Conservation (phyloP, 768 basidiomycete species). For the Phlegmacium glaucopus region DNA sequence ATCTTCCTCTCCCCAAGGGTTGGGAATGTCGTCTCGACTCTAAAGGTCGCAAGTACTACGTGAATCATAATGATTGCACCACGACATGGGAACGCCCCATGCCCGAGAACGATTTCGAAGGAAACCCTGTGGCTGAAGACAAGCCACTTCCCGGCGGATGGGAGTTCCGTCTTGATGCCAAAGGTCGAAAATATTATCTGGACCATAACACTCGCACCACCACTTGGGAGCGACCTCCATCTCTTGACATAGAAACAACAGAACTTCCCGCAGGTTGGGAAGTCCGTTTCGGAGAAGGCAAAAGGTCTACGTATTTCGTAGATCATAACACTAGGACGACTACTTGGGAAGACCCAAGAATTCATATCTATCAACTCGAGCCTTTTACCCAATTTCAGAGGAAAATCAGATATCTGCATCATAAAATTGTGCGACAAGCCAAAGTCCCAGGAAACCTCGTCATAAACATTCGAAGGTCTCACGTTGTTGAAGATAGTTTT, state of each 20-base stretch:
- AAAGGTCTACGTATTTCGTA: constrained; percentile 65
- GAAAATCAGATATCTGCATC: constrained; percentile 84
- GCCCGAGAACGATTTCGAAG: constrained; percentile 16
- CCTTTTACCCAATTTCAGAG: constrained; percentile 84
- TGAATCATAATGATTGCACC: constrained; percentile 76
- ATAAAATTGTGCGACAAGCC: constrained; percentile 66
- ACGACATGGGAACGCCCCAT: constrained; percentile 69
- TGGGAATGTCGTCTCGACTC: constrained; percentile 79
- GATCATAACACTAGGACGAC: constrained; percentile 81
- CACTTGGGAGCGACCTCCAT: constrained; percentile 20
- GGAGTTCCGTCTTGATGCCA: constrained; percentile 17
- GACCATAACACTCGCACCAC: constrained; percentile 22
- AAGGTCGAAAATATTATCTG: constrained; percentile 19
- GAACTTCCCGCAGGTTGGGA: constrained; percentile 83
- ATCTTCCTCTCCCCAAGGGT: constrained; percentile 64
- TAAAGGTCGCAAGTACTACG: constrained; percentile 72
- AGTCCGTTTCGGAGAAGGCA: constrained; percentile 75
- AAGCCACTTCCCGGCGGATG: constrained; percentile 16
- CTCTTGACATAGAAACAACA: constrained; percentile 33
- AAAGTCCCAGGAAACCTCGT: constrained; percentile 75
- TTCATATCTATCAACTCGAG: constrained; percentile 72
- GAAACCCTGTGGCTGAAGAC: constrained; percentile 7
- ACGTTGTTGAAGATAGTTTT: constrained; percentile 84
- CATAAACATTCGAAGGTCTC: constrained; percentile 70
- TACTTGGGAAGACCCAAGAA: constrained; percentile 95